phyloP scores from a whole-genome alignment of 140 eudicot species.

The Anethum foeniculum region DNA sequence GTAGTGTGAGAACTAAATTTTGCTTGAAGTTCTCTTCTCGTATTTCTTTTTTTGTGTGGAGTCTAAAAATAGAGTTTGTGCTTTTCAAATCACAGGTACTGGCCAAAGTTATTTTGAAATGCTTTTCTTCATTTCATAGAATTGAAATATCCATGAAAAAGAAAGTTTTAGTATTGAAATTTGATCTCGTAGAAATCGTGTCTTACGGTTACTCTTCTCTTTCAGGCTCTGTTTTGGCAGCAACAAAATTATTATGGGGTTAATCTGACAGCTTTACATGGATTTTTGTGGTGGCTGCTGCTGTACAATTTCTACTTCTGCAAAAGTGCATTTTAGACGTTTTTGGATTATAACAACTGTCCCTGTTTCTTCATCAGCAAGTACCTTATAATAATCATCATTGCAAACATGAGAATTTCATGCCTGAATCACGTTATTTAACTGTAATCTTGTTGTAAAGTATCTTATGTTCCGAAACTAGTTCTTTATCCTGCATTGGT shows the following conservation, averaged over 20 bases:
- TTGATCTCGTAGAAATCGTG: background rate
- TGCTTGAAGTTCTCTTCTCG: background rate
- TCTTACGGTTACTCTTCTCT: slow-evolving; percentile 16
- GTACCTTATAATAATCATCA: background rate
- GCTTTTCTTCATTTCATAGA: background rate
- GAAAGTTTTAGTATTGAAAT: background rate
- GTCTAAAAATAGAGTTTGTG: background rate
- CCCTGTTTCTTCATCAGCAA: background rate
- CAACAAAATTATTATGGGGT: slow-evolving; percentile 95
- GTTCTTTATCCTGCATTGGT: background rate
- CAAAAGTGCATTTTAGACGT: background rate
- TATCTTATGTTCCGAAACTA: background rate
- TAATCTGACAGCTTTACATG: slow-evolving; percentile 84
- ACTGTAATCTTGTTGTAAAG: background rate
- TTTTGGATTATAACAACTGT: background rate
- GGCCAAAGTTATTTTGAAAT: background rate
- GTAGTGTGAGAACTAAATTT: background rate
- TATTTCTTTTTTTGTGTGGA: background rate
- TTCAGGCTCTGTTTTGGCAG: slow-evolving; percentile 95
- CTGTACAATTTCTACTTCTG: background rate
- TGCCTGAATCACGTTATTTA: background rate
- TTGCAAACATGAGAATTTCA: background rate
- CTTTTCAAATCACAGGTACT: background rate
- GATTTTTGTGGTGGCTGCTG: slow-evolving; percentile 15
- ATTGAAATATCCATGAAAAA: background rate